Evolutionary conservation across 2,329 filamentous ascomycete genomes (phyloP).

Genomic region (Albophoma yamanashiensis): DNA sequence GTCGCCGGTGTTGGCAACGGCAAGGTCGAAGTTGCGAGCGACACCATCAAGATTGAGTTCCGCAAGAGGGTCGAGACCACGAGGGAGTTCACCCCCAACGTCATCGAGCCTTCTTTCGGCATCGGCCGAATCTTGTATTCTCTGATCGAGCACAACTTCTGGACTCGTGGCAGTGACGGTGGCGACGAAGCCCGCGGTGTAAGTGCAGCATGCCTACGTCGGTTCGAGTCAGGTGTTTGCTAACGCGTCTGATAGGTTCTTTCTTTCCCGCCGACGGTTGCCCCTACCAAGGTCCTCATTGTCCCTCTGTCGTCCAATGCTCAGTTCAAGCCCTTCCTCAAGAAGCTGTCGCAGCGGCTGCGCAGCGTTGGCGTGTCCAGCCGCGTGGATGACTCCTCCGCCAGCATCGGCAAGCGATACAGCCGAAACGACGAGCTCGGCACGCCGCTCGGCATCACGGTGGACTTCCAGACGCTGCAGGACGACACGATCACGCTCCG

Average conservation of each 20-base stretch:
- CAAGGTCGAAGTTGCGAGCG: conserved; percentile 68
- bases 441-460: conserved; percentile 85
- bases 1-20: conserved; percentile 57
- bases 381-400: conserved; percentile 81
- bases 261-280: conserved; percentile 52
- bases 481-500: conserved; percentile 79
- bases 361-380: conserved; percentile 69
- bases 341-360: conserved; percentile 63
- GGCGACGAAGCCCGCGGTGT: conserved; percentile 72
- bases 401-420: conserved; percentile 91
- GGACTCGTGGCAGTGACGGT: conserved; percentile 59
- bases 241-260: conserved; percentile 27
- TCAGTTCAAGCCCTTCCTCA: conserved; percentile 69
- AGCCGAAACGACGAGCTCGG: conserved; percentile 91
- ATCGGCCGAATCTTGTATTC: conserved; percentile 91
- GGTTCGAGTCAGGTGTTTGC: not conserved
- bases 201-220: conserved; percentile 30
- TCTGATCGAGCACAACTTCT: conserved; percentile 90
- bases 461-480: conserved; percentile 91
- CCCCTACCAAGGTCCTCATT: conserved; percentile 92
- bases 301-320: conserved; percentile 77
- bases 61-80: conserved; percentile 72
- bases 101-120: conserved; percentile 95
- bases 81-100: conserved; percentile 88
- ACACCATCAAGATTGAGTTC: conserved; percentile 76